Percentiles rank a stretch among this genome's conserved stretches.
Evolutionary conservation across 2,329 filamentous ascomycete species (phyloP).

Genomic region (Calonectria ilicicola): DNA sequence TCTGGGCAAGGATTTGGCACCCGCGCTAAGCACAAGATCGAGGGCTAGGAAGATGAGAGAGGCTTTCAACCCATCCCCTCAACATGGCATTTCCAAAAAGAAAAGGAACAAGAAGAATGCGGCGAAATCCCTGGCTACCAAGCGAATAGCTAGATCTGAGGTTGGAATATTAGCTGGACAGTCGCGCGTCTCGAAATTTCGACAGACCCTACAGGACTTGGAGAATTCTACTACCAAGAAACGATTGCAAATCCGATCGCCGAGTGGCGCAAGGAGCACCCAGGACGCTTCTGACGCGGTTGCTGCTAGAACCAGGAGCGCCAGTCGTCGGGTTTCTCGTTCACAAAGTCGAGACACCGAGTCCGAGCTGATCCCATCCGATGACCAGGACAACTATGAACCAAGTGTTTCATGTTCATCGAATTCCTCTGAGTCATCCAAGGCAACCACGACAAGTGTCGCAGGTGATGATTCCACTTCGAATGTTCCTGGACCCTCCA

Average conservation of each 20-base stretch:
- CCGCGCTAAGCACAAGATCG: slow-evolving; percentile 32
- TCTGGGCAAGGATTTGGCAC: slow-evolving; percentile 14
- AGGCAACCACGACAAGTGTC: background rate
- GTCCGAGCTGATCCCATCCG: background rate
- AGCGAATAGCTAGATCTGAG: background rate
- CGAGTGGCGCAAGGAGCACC: background rate
- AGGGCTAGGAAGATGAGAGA: background rate
- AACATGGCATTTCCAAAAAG: background rate
- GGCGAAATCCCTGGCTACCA: background rate
- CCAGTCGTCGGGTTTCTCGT: background rate
- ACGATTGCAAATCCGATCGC: background rate
- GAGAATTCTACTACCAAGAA: background rate
- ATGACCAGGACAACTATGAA: background rate
- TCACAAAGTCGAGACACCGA: background rate
- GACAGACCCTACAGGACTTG: background rate
- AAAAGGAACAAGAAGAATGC: too few species aligned
- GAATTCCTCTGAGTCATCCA: background rate
- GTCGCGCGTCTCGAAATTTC: background rate
- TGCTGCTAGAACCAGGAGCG: background rate
- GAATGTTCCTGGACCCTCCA: background rate
- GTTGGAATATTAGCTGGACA: background rate
- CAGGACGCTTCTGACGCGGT: background rate
- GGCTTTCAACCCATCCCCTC: background rate
- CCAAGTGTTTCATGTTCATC: background rate
- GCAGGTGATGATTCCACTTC: background rate